These are phyloP conservation scores for Volvox carteri DNA, from an alignment of 163 green algal genomes.

Conservation along the genomic window DNA sequence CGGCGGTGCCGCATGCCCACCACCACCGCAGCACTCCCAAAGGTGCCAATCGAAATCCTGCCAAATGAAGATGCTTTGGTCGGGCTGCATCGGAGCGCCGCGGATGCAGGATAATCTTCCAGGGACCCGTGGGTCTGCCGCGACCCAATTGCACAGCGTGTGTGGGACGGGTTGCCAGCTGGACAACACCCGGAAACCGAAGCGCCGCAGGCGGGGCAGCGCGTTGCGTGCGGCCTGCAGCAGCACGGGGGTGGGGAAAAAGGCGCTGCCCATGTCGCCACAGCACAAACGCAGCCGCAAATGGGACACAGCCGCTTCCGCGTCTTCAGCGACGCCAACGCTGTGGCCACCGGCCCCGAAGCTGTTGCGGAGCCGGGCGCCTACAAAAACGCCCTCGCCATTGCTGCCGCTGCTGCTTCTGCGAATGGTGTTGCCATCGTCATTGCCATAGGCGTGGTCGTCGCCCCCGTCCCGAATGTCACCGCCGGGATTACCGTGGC, in stretches of 20 bases:
- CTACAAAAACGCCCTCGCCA: background rate
- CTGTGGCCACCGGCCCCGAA: background rate
- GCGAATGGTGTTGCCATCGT: background rate
- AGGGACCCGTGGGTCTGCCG: background rate
- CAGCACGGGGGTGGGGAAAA: constrained; percentile 18
- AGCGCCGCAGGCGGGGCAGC: constrained; percentile 25
- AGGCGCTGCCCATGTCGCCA: background rate
- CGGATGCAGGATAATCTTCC: background rate
- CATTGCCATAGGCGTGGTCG: background rate
- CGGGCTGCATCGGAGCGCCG: background rate
- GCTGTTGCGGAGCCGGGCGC: background rate
- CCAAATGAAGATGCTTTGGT: constrained; percentile 38
- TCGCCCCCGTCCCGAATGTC: background rate
- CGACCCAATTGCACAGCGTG: constrained; percentile 51
- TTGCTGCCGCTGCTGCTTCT: constrained; percentile 1
- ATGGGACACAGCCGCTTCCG: background rate
- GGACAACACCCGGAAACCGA: constrained; percentile 19
- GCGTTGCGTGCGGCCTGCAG: background rate
- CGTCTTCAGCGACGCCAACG: background rate
- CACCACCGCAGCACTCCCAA: background rate
- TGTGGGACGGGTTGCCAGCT: constrained; percentile 12
- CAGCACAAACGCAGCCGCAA: constrained; percentile 1
- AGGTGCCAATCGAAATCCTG: constrained; percentile 32
- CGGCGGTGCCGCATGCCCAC: background rate
- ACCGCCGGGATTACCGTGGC: no score